phyloP scores from a whole-genome alignment of 192 early-diverging fungal species.

The Polychytrium aggregatum region DNA sequence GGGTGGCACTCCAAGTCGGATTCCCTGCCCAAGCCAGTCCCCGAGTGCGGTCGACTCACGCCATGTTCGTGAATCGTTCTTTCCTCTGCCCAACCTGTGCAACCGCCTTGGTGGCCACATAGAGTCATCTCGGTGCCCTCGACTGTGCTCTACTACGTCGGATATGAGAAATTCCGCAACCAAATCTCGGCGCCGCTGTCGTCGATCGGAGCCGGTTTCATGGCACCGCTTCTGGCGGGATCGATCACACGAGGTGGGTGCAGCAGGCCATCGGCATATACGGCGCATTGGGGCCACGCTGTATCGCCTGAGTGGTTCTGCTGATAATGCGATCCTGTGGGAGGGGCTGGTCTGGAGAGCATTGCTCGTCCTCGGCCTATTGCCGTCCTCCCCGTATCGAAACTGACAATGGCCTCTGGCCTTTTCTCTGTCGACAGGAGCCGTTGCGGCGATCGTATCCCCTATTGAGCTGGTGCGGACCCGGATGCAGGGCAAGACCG shows the following conservation, averaged over 20 bases:
- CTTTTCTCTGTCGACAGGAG: constrained; percentile 24
- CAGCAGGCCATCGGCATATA: too few relatives aligned
- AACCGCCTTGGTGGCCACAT: too few relatives aligned
- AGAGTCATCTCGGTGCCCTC: constrained; percentile 75
- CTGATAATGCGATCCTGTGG: too few relatives aligned
- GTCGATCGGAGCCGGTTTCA: constrained; percentile 28
- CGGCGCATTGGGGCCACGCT: too few relatives aligned
- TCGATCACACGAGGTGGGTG: constrained; percentile 62
- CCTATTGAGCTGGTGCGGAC: constrained; percentile 88
- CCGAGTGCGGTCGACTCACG: too few relatives aligned
- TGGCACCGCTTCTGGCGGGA: constrained; percentile 66
- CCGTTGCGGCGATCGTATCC: constrained; percentile 68
- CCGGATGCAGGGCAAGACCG: constrained; percentile 85
- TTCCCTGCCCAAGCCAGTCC: too few relatives aligned
- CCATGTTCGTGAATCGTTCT: too few relatives aligned
- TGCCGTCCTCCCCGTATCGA: background rate
- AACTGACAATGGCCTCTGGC: background rate
- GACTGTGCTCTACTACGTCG: constrained; percentile 88
- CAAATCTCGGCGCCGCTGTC: constrained; percentile 11
- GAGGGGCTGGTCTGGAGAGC: too few relatives aligned
- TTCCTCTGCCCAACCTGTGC: too few relatives aligned
- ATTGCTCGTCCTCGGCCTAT: too few relatives aligned
- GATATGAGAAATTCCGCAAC: constrained; percentile 79
- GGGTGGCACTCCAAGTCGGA: too few relatives aligned
- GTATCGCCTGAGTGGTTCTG: too few relatives aligned